Base-by-base conservation (phyloP, 129 eudicot species). In the Chrysanthemum lavandulifolium region DNA sequence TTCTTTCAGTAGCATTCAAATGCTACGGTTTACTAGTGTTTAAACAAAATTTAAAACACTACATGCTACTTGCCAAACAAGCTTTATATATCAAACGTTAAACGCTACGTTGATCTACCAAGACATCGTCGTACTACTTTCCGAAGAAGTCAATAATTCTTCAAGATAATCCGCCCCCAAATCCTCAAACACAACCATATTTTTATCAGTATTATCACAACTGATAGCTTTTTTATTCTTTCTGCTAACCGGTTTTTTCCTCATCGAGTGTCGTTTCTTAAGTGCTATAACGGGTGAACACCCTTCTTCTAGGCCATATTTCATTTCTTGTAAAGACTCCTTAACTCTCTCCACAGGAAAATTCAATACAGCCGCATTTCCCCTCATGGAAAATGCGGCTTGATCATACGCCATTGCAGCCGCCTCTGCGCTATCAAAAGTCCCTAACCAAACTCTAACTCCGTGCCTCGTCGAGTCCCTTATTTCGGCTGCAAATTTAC, bases 401-500 rank as follows among this genome's bases (percentile, higher is more conserved):
- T 91, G 70, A 51, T 91, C 97, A 61, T 91, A 91, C 6, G 97
- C 97, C 76, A 96, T 60, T 9, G 97, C 97, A 0, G 97, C 97
- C 33, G 84, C 97, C 77, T 88, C 97, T 0, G 92, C 93, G 3
- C 96, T 86, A 18, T 88, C 93, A 21, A 73, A 91, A 14, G 97
- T 91, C 2, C 97, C 97, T 0, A 91, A 84, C 97, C 97, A 88
- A 56, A 83, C 51, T 2, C 97, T 90, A 0, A 90, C 96, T 3
- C 97, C 97, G 27, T 86, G 83, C 13, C 87, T 62, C 5, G 81
- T 81, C 1, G 97, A 93, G 50, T 91, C 97, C 1, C 97, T 92
- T 71, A 91, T 91, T 75, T 91, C 97, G 0, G 97, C 97, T 2
- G 97, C 97, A 65, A 65, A 91, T 9, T 88, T 81, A 5, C 96